Base-by-base conservation (phyloP, 2,329 filamentous ascomycete genomes). In the Scytalidium lignicola region DNA sequence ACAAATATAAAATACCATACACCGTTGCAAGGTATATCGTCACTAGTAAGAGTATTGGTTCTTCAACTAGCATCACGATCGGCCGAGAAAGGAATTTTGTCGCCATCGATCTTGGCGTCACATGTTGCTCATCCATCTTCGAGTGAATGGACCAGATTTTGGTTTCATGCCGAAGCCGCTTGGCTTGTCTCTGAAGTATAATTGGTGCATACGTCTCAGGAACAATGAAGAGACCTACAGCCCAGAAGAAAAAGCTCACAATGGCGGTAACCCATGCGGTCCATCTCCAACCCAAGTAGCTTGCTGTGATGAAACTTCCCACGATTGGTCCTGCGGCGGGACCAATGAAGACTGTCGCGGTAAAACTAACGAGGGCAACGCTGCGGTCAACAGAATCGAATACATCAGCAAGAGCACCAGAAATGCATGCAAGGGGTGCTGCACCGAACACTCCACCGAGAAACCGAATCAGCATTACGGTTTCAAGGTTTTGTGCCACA, bases 231-330 rank as follows among this genome's bases (percentile, higher is more conserved):
- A 72, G 50, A 0, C 65, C 69, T n/a, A 75, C 49, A 2, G 65
- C 26, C 2, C 65, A 65, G 50, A 74, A 67, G 1, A 67, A 52
- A 8, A 59, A 65, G 1, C 63, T 62, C 54, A 74, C 66, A 41
- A 80, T 78, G 41, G 73, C 58, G 0, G 73, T 76, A 19, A 79
- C 66, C 66, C 76, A 81, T n/a, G 69, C 69, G 0, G 73, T 79
- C 75, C 76, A 79, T 13, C 75, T 67, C 76, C 77, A 80, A n/a
- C 74, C 74, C 2, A 78, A 68, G 51, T 69, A 55, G 5, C 66
- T 71, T 32, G 72, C 64, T 0, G 69, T 69, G 20, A 75, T 66
- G 47, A 75, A 77, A 0, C 68, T 70, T 8, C 75, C 75, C 7
- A 74, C 64, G 47, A 80, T 70, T 2, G 85, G 85, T 0, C 84